Conservation (phyloP, 306 rosid species). For the Cucumis melo region DNA sequence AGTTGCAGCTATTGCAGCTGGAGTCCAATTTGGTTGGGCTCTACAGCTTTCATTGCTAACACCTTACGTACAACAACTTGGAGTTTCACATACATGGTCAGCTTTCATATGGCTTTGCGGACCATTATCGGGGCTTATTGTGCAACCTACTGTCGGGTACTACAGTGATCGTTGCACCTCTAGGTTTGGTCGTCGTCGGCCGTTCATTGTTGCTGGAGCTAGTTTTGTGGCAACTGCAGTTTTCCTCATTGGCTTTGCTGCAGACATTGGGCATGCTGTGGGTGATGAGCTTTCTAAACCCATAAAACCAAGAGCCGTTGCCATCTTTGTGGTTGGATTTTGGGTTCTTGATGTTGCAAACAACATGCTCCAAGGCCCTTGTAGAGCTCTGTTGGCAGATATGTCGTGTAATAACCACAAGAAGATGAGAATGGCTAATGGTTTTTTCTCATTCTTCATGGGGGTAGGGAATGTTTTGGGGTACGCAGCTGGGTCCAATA, state of each 20-base stretch:
- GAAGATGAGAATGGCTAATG: constrained; percentile 36
- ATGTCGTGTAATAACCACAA: constrained; percentile 12
- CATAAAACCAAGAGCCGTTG: constrained; percentile 13
- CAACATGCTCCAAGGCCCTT: constrained; percentile 23
- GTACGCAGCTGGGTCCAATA: constrained; percentile 54
- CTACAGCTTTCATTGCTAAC: constrained; percentile 65
- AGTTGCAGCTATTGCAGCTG: constrained; percentile 78
- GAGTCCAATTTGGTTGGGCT: constrained; percentile 88
- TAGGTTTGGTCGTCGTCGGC: constrained; percentile 84
- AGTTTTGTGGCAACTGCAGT: constrained; percentile 43
- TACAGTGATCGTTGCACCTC: constrained; percentile 73
- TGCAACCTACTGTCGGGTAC: constrained; percentile 77
- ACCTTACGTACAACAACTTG: constrained; percentile 69
- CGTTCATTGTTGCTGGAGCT: constrained; percentile 53
- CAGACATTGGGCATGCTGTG: constrained; percentile 45
- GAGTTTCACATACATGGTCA: constrained; percentile 58
- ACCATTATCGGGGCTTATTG: constrained; percentile 69
- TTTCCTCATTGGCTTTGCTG: constrained; percentile 72
- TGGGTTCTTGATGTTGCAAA: constrained; percentile 19
- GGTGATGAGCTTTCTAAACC: background rate
- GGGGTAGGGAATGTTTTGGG: constrained; percentile 74
- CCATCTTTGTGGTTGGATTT: constrained; percentile 12
- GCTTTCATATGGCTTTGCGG: constrained; percentile 89
- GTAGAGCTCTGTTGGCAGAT: constrained; percentile 15
- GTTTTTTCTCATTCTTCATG: constrained; percentile 65